Evolutionary conservation across 2,329 filamentous ascomycete species (phyloP), one percentile per base, ranked within the genome.

Genomic region (Diaporthe ilicicola): DNA sequence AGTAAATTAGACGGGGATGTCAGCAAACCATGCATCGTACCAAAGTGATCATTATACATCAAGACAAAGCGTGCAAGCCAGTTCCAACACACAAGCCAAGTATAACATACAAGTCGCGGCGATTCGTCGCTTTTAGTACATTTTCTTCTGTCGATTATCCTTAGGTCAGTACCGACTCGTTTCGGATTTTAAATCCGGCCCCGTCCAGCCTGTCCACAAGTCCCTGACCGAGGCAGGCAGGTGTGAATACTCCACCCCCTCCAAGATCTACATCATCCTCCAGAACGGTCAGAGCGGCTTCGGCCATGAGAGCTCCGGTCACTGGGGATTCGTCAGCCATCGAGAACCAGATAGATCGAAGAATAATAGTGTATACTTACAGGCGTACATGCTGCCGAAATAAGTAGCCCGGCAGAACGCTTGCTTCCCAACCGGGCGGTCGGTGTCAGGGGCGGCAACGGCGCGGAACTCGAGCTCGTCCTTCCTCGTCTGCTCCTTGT

Each of bases 161-260:
- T n/a, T 46, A 72, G 39, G 59, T 67, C 59, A 82, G 79, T 37
- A 84, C 75, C 17, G 87, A 80, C 76, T 84, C 86, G 29, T 85
- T 84, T 76, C 92, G 88, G 54, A 92, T 84, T 77, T 88, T 88
- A 76, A 94, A 87, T 2, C 92, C 92, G 48, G 83, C 86, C 42
- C 85, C 83, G 44, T 87, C 82, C 50, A 93, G 76, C 17, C 91
- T 85, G 76, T 94, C 88, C 71, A 94, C 83, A 76, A 89, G 92
- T 12, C 85, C 82, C 74, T 91, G 89, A 1, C 93, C 93, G 2
- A 95, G 82, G 67, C 88, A 92, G 0, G 92, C 91, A 0, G 93
- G 90, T 1, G 93, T 95, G 73, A 93, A 88, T 29, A 94, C 82
- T 3, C 92, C 93, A 22, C 92, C 92, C 15, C 69, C 71, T 1